phyloP scores from a whole-genome alignment of 2,329 filamentous ascomycete species.

The Trichoderma atroviride region DNA sequence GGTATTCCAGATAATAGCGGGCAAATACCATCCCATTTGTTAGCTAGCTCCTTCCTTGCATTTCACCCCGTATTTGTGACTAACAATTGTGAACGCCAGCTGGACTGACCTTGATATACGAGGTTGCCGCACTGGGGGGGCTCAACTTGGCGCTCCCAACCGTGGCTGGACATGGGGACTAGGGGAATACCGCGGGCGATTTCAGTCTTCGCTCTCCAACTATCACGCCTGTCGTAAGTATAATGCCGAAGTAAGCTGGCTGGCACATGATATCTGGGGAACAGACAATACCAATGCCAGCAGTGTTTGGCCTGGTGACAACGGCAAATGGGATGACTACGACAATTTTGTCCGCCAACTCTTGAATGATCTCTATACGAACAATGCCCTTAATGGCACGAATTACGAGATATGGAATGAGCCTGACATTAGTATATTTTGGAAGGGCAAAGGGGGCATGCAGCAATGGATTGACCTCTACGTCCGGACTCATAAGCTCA shows the following conservation, averaged over 20 bases:
- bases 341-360: neutral
- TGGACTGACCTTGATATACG: neutral
- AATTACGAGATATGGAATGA: neutral
- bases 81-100: neutral
- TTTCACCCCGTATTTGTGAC: neutral
- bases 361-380: neutral
- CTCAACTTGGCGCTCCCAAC: neutral
- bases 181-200: neutral
- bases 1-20: constrained; percentile 20
- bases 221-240: neutral
- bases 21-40: constrained; percentile 19
- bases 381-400: neutral
- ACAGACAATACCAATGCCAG: neutral
- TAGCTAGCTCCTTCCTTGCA: neutral
- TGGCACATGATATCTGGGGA: neutral
- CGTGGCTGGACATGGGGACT: neutral
- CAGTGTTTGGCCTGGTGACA: neutral
- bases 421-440: neutral
- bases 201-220: neutral
- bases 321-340: neutral
- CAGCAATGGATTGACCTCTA: neutral
- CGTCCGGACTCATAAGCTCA: neutral
- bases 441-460: neutral
- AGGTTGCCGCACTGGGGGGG: neutral
- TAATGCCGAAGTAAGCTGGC: neutral